Evolutionary conservation across 2,329 filamentous ascomycete species (phyloP), one percentile per base, ranked within the genome.

Genomic region (Penicillium sp.): DNA sequence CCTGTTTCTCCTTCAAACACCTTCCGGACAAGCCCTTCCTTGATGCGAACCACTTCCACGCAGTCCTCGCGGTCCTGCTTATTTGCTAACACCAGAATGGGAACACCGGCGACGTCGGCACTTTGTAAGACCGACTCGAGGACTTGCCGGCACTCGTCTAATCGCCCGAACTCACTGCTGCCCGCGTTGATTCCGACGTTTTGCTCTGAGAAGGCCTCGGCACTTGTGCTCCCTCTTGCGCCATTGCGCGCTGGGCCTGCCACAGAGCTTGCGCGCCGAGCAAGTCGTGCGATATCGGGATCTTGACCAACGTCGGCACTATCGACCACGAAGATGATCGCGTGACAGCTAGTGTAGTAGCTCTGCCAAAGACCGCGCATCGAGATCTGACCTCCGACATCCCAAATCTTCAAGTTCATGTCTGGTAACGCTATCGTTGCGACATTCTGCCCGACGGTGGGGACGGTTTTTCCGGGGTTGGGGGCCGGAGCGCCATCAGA

Each of bases 401-500:
- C 94, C 94, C 94, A 97, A 66, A 99, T 89, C 80, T 97, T 96
- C 69, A 99, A 82, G 79, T 97, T 97, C 85, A 97, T 93, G 73
- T 96, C 91, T 16, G 91, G 88, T 25, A 97, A 82, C 23, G 89
- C 86, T 70, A 99, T 90, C 45, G 92, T 94, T 59, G 90, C 89
- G 61, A 97, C 92, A 76, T 97, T 97, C 74, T 97, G 94, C 62
- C 94, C 94, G 65, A 97, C 93, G 21, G 94, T 99, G 29, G 94
- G 94, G 8, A 97, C 93, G 42, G 93, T 97, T 72, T 94, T 92
- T 64, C 85, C 79, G 59, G 92, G 68, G 79, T 89, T 72, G 77
- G 83, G 68, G 25, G 71, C 50, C 79, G 72, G 60, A 63, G 75
- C 64, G 51, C 71, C 71, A 45, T 75, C 72, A 23, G 72, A 55